A percentile compares a stretch with the other conserved stretches of the same genome.
Conservation (phyloP, 768 basidiomycete species). For the Fistulinella prunicolor region DNA sequence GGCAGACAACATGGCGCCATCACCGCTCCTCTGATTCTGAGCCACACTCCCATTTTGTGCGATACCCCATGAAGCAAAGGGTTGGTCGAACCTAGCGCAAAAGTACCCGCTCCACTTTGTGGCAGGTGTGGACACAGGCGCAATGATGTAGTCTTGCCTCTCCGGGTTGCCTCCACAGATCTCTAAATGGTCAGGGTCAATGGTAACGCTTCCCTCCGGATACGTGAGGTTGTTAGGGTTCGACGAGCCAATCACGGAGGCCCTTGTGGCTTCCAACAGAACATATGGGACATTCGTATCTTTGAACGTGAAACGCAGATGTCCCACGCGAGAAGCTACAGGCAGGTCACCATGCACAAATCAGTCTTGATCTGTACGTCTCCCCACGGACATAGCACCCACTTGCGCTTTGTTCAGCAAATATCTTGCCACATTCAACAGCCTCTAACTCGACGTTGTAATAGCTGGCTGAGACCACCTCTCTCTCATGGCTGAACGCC, state of each 20-base stretch:
- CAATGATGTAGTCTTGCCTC: constrained; percentile 68
- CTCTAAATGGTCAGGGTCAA: constrained; percentile 44
- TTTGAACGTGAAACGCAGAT: constrained; percentile 67
- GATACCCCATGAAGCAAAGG: constrained; percentile 47
- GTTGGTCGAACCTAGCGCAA: constrained; percentile 54
- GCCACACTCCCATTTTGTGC: constrained; percentile 42
- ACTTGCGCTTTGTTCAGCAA: constrained; percentile 65
- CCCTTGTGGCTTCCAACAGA: constrained; percentile 63
- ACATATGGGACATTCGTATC: constrained; percentile 50
- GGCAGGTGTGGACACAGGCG: constrained; percentile 46
- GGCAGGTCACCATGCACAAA: not conserved
- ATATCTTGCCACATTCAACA: constrained; percentile 46
- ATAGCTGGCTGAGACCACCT: constrained; percentile 51
- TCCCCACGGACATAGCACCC: constrained; percentile 20
- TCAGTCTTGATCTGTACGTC: not conserved
- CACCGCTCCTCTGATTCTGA: constrained; percentile 27
- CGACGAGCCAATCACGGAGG: constrained; percentile 55
- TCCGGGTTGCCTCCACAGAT: constrained; percentile 66
- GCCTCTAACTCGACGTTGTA: constrained; percentile 59
- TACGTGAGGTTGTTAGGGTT: constrained; percentile 47
- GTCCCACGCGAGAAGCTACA: constrained; percentile 71
- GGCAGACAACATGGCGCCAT: constrained; percentile 49
- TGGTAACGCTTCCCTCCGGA: constrained; percentile 49
- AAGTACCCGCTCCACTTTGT: constrained; percentile 45
- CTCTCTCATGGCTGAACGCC: constrained; percentile 47